Conservation (phyloP, 306 rosid genomes). For the Vachellia pachyceras region DNA sequence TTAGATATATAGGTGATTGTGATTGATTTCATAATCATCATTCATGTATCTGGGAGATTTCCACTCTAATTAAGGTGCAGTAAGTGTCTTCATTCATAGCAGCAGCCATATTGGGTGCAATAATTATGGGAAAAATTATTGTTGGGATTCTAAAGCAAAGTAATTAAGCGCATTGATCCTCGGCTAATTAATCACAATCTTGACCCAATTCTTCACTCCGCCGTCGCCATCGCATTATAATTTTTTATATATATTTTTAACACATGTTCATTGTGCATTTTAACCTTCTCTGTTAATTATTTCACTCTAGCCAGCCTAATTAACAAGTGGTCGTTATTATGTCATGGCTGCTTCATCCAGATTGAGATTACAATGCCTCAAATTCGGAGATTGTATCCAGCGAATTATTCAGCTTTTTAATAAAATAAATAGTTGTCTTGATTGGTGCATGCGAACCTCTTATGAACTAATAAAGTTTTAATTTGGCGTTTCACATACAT, state of each 20-base stretch:
- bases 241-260: background rate
- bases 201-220: background rate
- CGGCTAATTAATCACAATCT: background rate
- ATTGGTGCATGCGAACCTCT: too few relatives aligned
- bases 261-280: background rate
- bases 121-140: background rate
- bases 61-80: background rate
- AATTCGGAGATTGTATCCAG: too few relatives aligned
- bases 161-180: background rate
- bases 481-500: too few relatives aligned
- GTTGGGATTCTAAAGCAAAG: background rate
- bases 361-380: background rate
- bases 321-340: background rate
- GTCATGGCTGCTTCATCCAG: background rate
- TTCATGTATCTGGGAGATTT: background rate
- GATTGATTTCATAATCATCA: background rate
- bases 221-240: background rate
- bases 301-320: background rate
- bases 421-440: too few relatives aligned
- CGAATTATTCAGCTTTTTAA: too few relatives aligned
- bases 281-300: background rate
- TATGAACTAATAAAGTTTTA: too few relatives aligned
- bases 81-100: background rate
- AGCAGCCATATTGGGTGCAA: background rate
- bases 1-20: background rate